A percentile compares a stretch with the other conserved stretches of the same genome.
These are phyloP conservation scores for Yamadazyma sp. DNA, from an alignment of 1,139 yeast species.

Conservation along the genomic window DNA sequence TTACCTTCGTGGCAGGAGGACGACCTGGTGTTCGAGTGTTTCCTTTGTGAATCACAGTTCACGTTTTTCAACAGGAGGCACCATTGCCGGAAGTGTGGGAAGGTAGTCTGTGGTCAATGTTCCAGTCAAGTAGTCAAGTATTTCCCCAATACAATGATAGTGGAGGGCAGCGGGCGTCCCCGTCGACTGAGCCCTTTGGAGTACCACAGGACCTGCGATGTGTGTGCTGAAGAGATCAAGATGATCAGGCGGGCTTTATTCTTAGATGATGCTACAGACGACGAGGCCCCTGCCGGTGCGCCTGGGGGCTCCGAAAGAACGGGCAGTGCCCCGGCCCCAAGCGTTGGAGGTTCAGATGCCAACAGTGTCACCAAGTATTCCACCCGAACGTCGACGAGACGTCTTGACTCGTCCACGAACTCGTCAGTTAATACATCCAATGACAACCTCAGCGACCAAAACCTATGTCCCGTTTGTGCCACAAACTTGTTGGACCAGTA, in stretches of 20 bases:
- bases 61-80: conserved; percentile 77
- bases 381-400: conserved; percentile 19
- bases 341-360: not conserved
- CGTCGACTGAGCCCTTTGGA: conserved; percentile 27
- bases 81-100: conserved; percentile 88
- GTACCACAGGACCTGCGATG: conserved; percentile 67
- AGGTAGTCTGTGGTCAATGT: conserved; percentile 70
- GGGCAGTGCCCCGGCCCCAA: not conserved
- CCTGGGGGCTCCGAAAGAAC: not conserved
- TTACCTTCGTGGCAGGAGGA: conserved; percentile 75
- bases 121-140: conserved; percentile 49
- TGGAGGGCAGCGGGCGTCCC: conserved; percentile 27
- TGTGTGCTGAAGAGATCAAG: conserved; percentile 61
- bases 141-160: conserved; percentile 40
- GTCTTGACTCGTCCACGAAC: conserved; percentile 30
- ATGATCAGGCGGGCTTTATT: conserved; percentile 53
- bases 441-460: conserved; percentile 30
- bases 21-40: conserved; percentile 56
- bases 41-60: conserved; percentile 57
- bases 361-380: conserved; percentile 27
- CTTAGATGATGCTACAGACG: conserved; percentile 2
- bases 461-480: conserved; percentile 49
- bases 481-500: conserved; percentile 54
- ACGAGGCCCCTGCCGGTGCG: not conserved
- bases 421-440: conserved; percentile 16